Conservation (phyloP, 257 asterid species). For the Primulina tabacum region DNA sequence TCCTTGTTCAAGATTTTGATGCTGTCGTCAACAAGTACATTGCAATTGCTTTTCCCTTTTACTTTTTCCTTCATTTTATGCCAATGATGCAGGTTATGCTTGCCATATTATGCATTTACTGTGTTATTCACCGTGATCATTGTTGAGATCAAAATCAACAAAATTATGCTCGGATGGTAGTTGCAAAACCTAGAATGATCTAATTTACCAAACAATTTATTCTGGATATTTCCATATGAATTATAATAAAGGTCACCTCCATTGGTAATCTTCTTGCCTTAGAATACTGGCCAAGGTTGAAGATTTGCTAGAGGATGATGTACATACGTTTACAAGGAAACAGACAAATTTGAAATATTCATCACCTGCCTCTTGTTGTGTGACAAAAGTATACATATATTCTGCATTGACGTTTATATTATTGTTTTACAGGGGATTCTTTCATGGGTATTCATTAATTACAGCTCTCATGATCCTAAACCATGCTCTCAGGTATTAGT, state of each 20-base stretch:
- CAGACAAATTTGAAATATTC: constrained; percentile 14
- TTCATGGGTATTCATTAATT: constrained; percentile 82
- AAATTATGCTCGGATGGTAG: constrained; percentile 18
- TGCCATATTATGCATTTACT: constrained; percentile 4
- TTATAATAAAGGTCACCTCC: not conserved
- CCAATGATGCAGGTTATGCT: constrained; percentile 19
- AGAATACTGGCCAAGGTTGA: constrained; percentile 9
- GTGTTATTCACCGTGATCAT: constrained; percentile 3
- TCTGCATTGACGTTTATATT: constrained; percentile 12
- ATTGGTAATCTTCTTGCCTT: constrained; percentile 18
- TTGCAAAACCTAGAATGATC: constrained; percentile 15
- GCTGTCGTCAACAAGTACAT: constrained; percentile 83
- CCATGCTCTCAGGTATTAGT: constrained; percentile 84
- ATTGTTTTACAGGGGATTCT: constrained; percentile 71
- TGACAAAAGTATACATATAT: constrained; percentile 18
- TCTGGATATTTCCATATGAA: constrained; percentile 1
- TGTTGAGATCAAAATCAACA: not conserved
- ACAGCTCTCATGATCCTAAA: constrained; percentile 91
- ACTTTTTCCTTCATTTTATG: not conserved
- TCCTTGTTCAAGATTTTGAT: constrained; percentile 84
- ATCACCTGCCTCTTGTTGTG: constrained; percentile 11
- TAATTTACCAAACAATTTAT: not conserved
- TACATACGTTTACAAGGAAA: not conserved
- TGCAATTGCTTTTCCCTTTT: constrained; percentile 15
- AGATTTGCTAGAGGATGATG: constrained; percentile 10